Conservation (phyloP, 2,329 filamentous ascomycete species). For the Metarhizium sp. region DNA sequence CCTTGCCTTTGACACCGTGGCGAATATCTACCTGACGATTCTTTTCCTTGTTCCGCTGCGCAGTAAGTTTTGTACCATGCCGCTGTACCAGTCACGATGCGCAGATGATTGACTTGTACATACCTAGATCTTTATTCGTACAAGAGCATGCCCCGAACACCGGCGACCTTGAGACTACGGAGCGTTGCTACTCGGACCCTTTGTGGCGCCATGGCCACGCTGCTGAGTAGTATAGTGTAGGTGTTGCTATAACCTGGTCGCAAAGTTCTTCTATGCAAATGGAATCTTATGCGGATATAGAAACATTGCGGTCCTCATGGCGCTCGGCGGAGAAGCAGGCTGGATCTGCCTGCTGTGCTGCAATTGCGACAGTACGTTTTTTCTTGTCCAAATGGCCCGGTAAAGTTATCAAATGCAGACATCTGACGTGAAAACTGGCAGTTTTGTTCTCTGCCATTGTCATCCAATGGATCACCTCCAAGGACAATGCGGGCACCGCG, state of each 20-base stretch:
- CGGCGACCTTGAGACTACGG: conserved; percentile 33
- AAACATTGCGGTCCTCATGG: conserved; percentile 50
- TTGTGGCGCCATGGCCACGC: conserved; percentile 46
- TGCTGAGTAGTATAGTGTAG: conserved; percentile 48
- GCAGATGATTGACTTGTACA: not conserved
- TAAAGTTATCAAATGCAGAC: not conserved
- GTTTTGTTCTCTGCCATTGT: conserved; percentile 51
- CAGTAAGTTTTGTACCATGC: conserved; percentile 27
- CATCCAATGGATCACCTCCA: conserved; percentile 51
- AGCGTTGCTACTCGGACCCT: conserved; percentile 49
- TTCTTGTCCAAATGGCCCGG: not conserved
- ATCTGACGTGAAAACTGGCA: conserved; percentile 13
- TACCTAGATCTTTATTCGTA: conserved; percentile 44
- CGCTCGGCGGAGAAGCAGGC: conserved; percentile 49
- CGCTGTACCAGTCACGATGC: not conserved
- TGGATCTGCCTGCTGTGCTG: conserved; percentile 60
- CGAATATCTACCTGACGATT: conserved; percentile 54
- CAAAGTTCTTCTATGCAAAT: not conserved
- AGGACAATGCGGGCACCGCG: conserved; percentile 29
- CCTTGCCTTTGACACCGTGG: conserved; percentile 49
- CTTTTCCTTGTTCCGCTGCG: conserved; percentile 51
- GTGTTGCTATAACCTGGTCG: conserved; percentile 8
- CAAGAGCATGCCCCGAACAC: conserved; percentile 32
- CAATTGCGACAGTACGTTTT: conserved; percentile 47
- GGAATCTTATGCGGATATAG: conserved; percentile 19